Evolutionary conservation across 805 yeast genomes (phyloP).

Genomic region (Suhomyces prunicola): DNA sequence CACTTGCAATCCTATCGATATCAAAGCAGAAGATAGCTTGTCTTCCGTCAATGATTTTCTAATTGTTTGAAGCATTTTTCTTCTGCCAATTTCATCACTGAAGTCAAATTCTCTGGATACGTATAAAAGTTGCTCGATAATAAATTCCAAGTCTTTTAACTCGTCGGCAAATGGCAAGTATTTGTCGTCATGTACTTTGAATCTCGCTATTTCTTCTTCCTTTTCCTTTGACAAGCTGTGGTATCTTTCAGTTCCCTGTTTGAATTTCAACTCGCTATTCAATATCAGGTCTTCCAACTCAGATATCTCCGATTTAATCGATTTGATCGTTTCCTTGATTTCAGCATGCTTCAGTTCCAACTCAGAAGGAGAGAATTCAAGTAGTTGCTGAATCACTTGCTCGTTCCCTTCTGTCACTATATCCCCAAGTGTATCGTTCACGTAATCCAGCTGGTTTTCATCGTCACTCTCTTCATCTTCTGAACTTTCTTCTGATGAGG

Average conservation of each 20-base stretch:
- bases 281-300: conserved; percentile 7
- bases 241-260: conserved; percentile 9
- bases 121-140: conserved; percentile 67
- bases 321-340: conserved; percentile 5
- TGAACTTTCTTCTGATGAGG: background rate
- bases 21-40: conserved; percentile 50
- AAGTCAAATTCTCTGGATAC: conserved; percentile 75
- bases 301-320: conserved; percentile 5
- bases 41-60: conserved; percentile 55
- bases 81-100: conserved; percentile 86
- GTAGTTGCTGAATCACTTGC: conserved; percentile 10
- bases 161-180: conserved; percentile 39
- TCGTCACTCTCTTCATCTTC: background rate
- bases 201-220: conserved; percentile 5
- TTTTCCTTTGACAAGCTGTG: conserved; percentile 9
- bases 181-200: conserved; percentile 17
- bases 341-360: conserved; percentile 10
- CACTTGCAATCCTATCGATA: conserved; percentile 58
- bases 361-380: conserved; percentile 10
- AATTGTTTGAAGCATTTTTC: conserved; percentile 57
- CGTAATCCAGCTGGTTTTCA: background rate
- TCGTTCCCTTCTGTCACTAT: conserved; percentile 14
- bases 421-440: conserved; percentile 5
- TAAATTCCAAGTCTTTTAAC: conserved; percentile 61
- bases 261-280: conserved; percentile 8